Evolutionary conservation across 1,284 basidiomycete genomes (phyloP).

Genomic region (Pseudozyma pruni): DNA sequence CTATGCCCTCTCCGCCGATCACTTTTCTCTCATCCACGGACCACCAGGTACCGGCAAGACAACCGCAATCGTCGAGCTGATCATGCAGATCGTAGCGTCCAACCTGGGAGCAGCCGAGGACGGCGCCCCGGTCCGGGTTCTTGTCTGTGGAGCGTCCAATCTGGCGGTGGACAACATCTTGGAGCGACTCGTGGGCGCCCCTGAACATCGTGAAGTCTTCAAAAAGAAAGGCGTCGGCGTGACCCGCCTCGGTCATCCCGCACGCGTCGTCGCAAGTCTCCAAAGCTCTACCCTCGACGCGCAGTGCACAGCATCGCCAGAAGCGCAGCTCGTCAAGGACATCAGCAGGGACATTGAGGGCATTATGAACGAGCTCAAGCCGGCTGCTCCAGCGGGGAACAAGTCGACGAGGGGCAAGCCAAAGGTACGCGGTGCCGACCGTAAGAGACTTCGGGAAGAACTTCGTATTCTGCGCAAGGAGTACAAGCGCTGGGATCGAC

Average conservation of each 20-base stretch:
- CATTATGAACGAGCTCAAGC: slow-evolving; percentile 40
- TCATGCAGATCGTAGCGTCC: slow-evolving; percentile 61
- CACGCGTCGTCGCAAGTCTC: slow-evolving; percentile 83
- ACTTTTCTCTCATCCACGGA: slow-evolving; percentile 93
- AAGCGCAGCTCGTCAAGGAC: slow-evolving; percentile 60
- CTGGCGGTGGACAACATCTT: slow-evolving; percentile 76
- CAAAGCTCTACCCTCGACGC: slow-evolving; percentile 86
- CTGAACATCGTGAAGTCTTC: slow-evolving; percentile 47
- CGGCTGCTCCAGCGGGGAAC: slow-evolving; percentile 53
- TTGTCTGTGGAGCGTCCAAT: slow-evolving; percentile 91
- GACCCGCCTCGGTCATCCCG: slow-evolving; percentile 74
- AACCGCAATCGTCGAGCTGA: slow-evolving; percentile 70
- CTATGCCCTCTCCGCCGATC: slow-evolving; percentile 77
- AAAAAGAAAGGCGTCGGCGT: slow-evolving; percentile 43
- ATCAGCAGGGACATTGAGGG: slow-evolving; percentile 51
- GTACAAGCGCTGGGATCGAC: slow-evolving; percentile 87
- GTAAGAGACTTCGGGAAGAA: slow-evolving; percentile 90
- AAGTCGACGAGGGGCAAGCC: slow-evolving; percentile 53
- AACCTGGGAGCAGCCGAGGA: slow-evolving; percentile 30
- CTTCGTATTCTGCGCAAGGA: slow-evolving; percentile 90
- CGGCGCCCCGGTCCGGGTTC: slow-evolving; percentile 71
- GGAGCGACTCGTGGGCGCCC: slow-evolving; percentile 51
- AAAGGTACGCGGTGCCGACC: slow-evolving; percentile 78
- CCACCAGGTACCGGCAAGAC: slow-evolving; percentile 77
- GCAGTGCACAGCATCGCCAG: slow-evolving; percentile 73